phyloP scores from a whole-genome alignment of 176 grass and related monocot genomes.

The Oryza punctata region DNA sequence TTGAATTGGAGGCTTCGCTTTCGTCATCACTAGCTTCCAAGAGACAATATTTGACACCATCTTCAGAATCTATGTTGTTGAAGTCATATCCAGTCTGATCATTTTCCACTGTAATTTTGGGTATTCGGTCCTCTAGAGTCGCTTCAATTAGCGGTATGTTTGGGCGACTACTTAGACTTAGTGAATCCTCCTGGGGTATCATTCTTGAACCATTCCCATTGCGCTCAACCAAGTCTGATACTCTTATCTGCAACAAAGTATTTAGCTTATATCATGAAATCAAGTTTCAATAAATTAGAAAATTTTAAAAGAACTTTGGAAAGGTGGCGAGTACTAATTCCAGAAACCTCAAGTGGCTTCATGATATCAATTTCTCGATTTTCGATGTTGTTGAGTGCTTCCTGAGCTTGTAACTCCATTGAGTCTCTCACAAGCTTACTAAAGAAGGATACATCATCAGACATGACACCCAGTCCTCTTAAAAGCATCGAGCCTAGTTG shows the following conservation, averaged over 20 bases:
- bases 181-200: constrained; percentile 54
- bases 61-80: constrained; percentile 48
- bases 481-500: constrained; percentile 91
- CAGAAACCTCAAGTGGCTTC: constrained; percentile 79
- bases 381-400: constrained; percentile 51
- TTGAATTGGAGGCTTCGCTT: constrained; percentile 27
- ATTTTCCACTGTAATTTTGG: constrained; percentile 30
- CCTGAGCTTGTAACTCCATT: constrained; percentile 90
- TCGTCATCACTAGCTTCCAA: constrained; percentile 51
- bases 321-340: neutral
- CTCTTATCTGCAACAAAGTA: constrained; percentile 66
- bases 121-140: constrained; percentile 14
- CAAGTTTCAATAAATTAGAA: neutral
- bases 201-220: constrained; percentile 47
- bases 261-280: constrained; percentile 37
- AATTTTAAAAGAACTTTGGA: neutral
- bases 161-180: constrained; percentile 63
- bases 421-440: constrained; percentile 90
- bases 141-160: constrained; percentile 42
- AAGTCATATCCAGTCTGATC: constrained; percentile 11
- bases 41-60: constrained; percentile 78
- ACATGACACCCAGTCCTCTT: constrained; percentile 89
- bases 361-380: constrained; percentile 58
- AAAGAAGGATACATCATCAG: constrained; percentile 95
- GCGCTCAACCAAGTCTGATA: constrained; percentile 65